phyloP scores from a whole-genome alignment of 192 early-diverging fungal species.

The Backusella mclennaniae region DNA sequence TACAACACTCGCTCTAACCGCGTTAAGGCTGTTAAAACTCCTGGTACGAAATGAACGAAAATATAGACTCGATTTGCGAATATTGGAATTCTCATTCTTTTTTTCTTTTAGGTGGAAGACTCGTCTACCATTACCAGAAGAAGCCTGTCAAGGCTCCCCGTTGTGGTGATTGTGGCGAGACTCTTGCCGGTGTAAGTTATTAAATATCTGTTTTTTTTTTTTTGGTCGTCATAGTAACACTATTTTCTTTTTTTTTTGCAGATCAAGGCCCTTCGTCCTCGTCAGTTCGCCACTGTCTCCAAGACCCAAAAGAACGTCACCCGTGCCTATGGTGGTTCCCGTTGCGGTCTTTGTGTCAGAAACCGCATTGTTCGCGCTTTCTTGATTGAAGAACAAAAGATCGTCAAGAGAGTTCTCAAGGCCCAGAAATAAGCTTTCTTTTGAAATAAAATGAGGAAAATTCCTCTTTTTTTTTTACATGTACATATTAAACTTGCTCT shows the following conservation, averaged over 20 bases:
- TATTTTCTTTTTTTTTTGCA: neutral
- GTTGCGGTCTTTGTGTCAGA: conserved; percentile 79
- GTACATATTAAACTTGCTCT: neutral
- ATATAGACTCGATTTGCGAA: neutral
- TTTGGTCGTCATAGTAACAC: neutral
- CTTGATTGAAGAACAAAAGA: conserved; percentile 99
- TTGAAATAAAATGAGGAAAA: neutral
- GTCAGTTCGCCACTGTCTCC: conserved; percentile 86
- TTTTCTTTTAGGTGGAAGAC: conserved; percentile 74
- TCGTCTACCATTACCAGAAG: conserved; percentile 87
- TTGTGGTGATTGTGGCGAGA: conserved; percentile 96
- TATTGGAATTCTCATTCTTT: neutral
- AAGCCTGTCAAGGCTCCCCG: conserved; percentile 91
- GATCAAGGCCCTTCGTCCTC: conserved; percentile 80
- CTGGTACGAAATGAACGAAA: conserved; percentile 43
- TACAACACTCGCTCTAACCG: conserved; percentile 93
- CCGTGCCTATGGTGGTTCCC: conserved; percentile 97
- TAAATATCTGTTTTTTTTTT: neutral
- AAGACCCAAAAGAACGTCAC: conserved; percentile 91
- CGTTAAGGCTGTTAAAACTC: conserved; percentile 84
- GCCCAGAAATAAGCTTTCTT: conserved; percentile 42
- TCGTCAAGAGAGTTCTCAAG: conserved; percentile 99
- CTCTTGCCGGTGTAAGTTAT: conserved; percentile 80
- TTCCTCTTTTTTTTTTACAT: neutral
- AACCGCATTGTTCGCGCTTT: conserved; percentile 96